Percentiles rank a stretch among this genome's conserved stretches.
phyloP scores from a whole-genome alignment of 176 grass and related monocot species.

The Eragrostis nindensis region DNA sequence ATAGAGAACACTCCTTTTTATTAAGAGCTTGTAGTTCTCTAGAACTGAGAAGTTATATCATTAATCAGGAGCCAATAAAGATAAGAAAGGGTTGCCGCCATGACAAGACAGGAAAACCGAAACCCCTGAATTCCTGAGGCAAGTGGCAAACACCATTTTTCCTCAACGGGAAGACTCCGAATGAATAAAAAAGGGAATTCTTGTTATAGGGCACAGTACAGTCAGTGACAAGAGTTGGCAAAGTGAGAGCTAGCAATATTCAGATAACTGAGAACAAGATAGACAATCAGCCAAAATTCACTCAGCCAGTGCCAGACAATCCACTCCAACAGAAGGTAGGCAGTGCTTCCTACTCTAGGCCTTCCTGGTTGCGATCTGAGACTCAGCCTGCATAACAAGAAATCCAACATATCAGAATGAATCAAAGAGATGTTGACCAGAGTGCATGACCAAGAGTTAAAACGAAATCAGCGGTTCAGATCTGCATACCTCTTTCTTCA shows the following conservation, averaged over 20 bases:
- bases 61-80: too few relatives aligned
- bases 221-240: too few relatives aligned
- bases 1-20: too few relatives aligned
- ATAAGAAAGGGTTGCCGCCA: too few relatives aligned
- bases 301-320: neutral
- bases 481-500: slow-evolving; percentile 71
- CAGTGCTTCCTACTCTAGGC: slow-evolving; percentile 32
- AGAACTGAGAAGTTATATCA: too few relatives aligned
- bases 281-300: neutral
- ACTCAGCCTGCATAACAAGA: slow-evolving; percentile 57
- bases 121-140: too few relatives aligned
- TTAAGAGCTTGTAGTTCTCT: too few relatives aligned
- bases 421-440: neutral
- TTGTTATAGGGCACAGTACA: too few relatives aligned
- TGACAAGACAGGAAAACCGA: too few relatives aligned
- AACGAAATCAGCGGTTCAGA: neutral
- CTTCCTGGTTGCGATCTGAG: slow-evolving; percentile 80
- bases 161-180: too few relatives aligned
- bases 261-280: neutral
- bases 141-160: too few relatives aligned
- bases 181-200: too few relatives aligned
- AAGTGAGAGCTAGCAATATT: neutral
- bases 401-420: neutral
- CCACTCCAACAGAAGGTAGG: neutral
- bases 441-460: neutral